Base-by-base conservation (phyloP, 2,329 filamentous ascomycete genomes). In the Fusarium oxysporum region DNA sequence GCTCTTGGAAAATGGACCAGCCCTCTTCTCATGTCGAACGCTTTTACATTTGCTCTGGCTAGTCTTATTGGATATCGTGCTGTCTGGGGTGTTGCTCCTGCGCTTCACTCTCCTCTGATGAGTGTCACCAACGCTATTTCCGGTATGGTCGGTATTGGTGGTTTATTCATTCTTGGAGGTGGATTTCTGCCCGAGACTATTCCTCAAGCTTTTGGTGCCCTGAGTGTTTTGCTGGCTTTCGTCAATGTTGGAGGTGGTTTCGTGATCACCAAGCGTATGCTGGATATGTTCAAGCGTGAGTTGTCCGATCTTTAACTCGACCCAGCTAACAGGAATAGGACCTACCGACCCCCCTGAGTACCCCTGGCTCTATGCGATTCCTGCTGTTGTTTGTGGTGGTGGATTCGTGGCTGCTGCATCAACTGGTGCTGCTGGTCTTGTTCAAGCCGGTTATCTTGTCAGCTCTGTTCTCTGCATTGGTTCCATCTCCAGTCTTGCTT, bases 121-220 rank as follows among this genome's bases (percentile, higher is more conserved):
- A 95, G 92, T 75, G 94, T 97, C 40, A 97, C 95, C 12, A 97
- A 97, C 80, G 95, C 95, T 33, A 97, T 97, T 76, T 96, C 93
- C 37, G 94, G 92, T 82, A 94, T 97, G 92, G 95, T 97, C 35
- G 95, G 94, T 65, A 88, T 97, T 68, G 95, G 94, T 63, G 94
- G 95, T 17, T 87, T 97, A 72, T 97, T 97, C 83, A 91, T 97
- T 61, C 92, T 97, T 84, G 95, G 94, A 17, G 94, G 94, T 35
- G 94, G 94, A 30, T 92, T 91, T 78, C 72, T 94, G 0, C 93
- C 93, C 0, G 90, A 91, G 76, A 97, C 93, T 0, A 86, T 97
- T 10, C 94, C 94, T 1, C 94, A 97, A 79, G 82, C 84, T 5
- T 89, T 97, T 40, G 95, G 94, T 61, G 93, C 94, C 4, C 82